Conservation (phyloP, 1,139 yeast species). For the Hyphopichia burtonii region DNA sequence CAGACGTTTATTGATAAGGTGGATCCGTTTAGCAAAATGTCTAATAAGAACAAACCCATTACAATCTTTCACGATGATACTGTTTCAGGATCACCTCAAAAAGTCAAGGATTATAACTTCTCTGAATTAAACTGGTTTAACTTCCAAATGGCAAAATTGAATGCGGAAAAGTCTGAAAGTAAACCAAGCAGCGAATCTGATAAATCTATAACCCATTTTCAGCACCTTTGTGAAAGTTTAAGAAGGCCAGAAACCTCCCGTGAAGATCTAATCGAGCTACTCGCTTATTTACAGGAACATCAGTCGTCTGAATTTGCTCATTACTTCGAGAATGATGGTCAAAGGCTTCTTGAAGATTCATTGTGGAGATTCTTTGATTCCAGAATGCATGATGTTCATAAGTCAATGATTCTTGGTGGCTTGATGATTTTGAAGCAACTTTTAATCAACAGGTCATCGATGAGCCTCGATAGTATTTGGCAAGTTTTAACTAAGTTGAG, state of each 20-base stretch:
- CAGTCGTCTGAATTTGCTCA: conserved; percentile 22
- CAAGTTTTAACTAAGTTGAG: conserved; percentile 18
- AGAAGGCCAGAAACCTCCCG: conserved; percentile 9
- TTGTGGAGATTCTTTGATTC: conserved; percentile 27
- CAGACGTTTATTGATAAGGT: conserved; percentile 39
- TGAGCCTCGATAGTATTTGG: conserved; percentile 25
- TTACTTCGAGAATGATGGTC: conserved; percentile 26
- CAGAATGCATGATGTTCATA: conserved; percentile 5
- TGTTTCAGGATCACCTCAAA: conserved; percentile 33
- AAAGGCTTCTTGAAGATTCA: conserved; percentile 20
- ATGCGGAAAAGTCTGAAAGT: conserved; percentile 7
- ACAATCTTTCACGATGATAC: conserved; percentile 36
- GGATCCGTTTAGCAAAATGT: conserved; percentile 40
- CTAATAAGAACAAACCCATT: conserved; percentile 35
- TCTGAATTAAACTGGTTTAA: conserved; percentile 43
- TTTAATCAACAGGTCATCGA: conserved; percentile 22
- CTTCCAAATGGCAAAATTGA: conserved; percentile 30
- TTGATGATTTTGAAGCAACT: conserved; percentile 36
- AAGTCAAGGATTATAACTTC: conserved; percentile 29
- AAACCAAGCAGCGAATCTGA: conserved; percentile 7
- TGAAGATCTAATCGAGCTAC: conserved; percentile 17
- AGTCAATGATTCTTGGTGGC: conserved; percentile 19
- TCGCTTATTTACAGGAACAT: conserved; percentile 24
- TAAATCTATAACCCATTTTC: conserved; percentile 16
- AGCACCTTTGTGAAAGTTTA: conserved; percentile 18